Conservation (phyloP, 805 yeast genomes). For the Nakazawaea wyomingensis region DNA sequence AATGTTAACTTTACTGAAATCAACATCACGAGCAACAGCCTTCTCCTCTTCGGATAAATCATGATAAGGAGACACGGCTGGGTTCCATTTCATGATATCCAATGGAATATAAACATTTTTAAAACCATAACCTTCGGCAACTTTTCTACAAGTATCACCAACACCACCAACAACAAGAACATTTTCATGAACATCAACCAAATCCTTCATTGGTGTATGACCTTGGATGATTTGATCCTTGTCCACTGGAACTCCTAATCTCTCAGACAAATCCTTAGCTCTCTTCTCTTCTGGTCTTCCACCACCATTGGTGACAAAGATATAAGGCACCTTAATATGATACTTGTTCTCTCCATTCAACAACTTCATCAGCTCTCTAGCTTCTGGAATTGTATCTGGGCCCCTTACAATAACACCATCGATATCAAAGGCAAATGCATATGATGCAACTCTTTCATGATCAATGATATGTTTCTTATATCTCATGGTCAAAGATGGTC, state of each 20-base stretch:
- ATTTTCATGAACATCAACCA: conserved; percentile 60
- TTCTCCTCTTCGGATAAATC: conserved; percentile 69
- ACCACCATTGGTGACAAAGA: conserved; percentile 89
- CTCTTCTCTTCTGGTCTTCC: conserved; percentile 77
- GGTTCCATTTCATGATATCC: conserved; percentile 82
- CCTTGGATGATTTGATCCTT: conserved; percentile 86
- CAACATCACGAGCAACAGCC: conserved; percentile 48
- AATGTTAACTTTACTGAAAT: conserved; percentile 61
- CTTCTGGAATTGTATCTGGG: conserved; percentile 78
- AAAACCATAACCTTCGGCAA: conserved; percentile 82
- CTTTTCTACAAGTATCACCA: conserved; percentile 76
- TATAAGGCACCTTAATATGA: conserved; percentile 75
- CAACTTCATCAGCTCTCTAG: conserved; percentile 63
- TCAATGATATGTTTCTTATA: conserved; percentile 52
- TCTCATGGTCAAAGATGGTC: conserved; percentile 39
- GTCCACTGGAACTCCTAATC: conserved; percentile 56
- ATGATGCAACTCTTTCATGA: conserved; percentile 70
- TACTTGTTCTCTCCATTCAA: conserved; percentile 75
- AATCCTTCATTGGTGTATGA: conserved; percentile 88
- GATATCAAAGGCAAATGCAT: conserved; percentile 89
- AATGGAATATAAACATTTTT: conserved; percentile 75
- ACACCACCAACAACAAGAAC: conserved; percentile 88
- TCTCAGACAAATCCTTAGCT: conserved; percentile 61
- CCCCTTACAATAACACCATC: conserved; percentile 89
- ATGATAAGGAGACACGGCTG: conserved; percentile 82